Base-by-base conservation (phyloP, 495 filamentous ascomycete genomes). In the Corynascus novoguineensis region DNA sequence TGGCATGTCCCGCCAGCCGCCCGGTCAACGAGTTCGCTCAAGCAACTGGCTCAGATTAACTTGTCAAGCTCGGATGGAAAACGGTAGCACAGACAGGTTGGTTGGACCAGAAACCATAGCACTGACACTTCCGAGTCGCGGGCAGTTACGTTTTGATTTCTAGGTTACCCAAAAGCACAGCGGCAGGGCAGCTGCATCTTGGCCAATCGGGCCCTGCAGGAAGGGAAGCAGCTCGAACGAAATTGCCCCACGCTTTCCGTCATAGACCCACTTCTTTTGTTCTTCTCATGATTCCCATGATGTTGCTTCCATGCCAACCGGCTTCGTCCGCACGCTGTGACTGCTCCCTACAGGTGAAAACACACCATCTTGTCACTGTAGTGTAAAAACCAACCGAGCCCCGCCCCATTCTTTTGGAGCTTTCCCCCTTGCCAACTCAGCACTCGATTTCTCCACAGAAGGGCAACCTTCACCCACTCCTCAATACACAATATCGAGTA, bases 401-500 rank as follows among this genome's bases (percentile, higher is more conserved):
- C 47, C 47, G 22, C 35, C 47, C 41, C 8, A 50, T 11, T 6
- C 29, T 40, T 32, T 29, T 19, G 28, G 9, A 1, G 11, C 24
- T 37, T 21, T 19, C 22, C 21, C 7, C 8, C 19, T 14, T 32
- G 21, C 22, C 32, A 40, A 41, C 38, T n/a, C 32, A n/a, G 29
- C 37, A 40, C 54, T 19, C 21, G 12, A 4, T n/a, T 17, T 11
- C 21, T 44, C 37, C 28, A 48, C n/a, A 32, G 31, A 58, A 27
- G 28, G 50, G 24, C 42, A 46, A 28, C 42, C 11, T 28, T 3
- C 42, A 46, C 35, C 17, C 19, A 34, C 25, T 15, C 35, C 40
- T 22, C 21, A 12, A 42, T 12, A 28, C 12, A 59, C 61, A 62
- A 44, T 56, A 73, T 75, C 72, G 64, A 71, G 53, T 47, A 71